These are phyloP conservation scores for Tetrastigma voinierianum DNA, from an alignment of 164 flowering plant species.

Conservation along the genomic window DNA sequence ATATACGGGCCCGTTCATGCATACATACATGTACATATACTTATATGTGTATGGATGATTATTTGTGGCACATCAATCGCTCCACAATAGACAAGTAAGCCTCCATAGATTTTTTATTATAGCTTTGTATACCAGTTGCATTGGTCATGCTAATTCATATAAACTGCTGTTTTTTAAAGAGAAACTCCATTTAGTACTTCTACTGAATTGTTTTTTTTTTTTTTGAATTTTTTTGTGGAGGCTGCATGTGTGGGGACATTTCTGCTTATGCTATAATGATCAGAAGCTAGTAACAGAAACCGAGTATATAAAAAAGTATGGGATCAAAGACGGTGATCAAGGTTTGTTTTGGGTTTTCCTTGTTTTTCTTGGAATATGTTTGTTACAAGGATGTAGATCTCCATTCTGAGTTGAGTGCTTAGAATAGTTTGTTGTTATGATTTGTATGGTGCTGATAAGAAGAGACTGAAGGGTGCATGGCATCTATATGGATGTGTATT, in stretches of 20 bases:
- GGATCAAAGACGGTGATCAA: constrained; percentile 86
- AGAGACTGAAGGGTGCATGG: too few species aligned
- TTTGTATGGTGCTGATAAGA: too few species aligned
- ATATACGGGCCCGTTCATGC: too few species aligned
- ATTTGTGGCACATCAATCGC: too few species aligned
- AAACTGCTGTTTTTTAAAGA: background rate
- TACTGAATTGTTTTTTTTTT: background rate
- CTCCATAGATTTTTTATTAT: too few species aligned
- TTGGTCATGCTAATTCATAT: background rate
- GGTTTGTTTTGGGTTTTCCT: constrained; percentile 36
- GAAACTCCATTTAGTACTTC: background rate
- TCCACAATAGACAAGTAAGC: too few species aligned
- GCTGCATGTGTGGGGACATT: constrained; percentile 88
- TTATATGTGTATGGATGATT: too few species aligned
- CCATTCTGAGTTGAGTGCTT: background rate
- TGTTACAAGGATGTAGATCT: background rate
- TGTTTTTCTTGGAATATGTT: background rate
- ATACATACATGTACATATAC: too few species aligned
- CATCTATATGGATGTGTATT: too few species aligned
- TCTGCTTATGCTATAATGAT: constrained; percentile 68
- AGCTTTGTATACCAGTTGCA: too few species aligned
- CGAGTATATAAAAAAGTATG: constrained; percentile 36
- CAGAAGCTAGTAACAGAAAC: constrained; percentile 55
- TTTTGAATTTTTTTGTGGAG: constrained; percentile 28
- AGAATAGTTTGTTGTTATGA: background rate